Base-by-base conservation (phyloP, 129 eudicot genomes). In the Silybum marianum region DNA sequence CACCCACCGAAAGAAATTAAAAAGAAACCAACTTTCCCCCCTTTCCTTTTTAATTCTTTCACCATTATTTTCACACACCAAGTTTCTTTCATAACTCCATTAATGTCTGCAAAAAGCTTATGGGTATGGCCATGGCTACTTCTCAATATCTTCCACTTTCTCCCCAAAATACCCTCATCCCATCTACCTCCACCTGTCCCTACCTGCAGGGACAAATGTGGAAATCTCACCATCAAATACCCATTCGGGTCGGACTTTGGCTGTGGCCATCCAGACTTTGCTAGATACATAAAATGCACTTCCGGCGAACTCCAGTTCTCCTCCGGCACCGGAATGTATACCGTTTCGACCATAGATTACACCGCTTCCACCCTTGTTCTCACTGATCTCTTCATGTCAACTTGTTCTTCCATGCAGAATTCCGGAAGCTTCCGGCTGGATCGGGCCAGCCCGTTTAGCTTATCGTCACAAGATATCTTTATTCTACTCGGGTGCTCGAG, bases 361-460 rank as follows among this genome's bases (percentile, higher is more conserved):
- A 71, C 93, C 16, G 65, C 82, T 72, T 78, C 81, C 80, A 87
- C 81, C 16, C 42, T 91, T 3, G 75, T 88, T 36, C 51, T 91
- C 22, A 68, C 90, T 7, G 97, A 91, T 75, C 89, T 88, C 73
- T 72, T 89, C 81, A 91, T 91, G 97, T 91, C 97, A 16, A 91
- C 93, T 24, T 91, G 97, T 66, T 82, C 89, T 28, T 89, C 97
- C 70, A 91, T 91, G 97, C 93, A 91, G 36, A 91, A 89, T 62
- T 89, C 97, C 0, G 93, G 97, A 2, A 89, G 93, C 88, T 91
- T 91, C 23, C 79, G 84, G 13, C 67, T 91, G 81, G 93, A 88
- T 44, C 84, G 78, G 63, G 75, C 71, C 77, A 88, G 87, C 81
- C 92, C 93, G 6, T 91, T 91, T 73, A 91, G 28, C 7, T 7